Base-by-base conservation (phyloP, 2,329 filamentous ascomycete genomes). In the Claviceps maximensis region DNA sequence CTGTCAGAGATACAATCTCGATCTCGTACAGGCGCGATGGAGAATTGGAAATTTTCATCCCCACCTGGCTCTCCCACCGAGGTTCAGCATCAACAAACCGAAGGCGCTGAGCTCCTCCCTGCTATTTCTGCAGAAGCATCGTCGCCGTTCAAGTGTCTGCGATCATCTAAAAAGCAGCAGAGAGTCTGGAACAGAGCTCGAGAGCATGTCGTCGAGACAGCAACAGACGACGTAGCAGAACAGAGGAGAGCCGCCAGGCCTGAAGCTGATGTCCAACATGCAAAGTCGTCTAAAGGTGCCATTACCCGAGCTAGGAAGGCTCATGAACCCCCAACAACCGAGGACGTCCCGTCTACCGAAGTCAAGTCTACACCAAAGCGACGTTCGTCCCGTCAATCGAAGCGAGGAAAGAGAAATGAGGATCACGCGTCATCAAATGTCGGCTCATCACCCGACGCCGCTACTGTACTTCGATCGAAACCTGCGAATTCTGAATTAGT, bases 1-100 rank as follows among this genome's bases (percentile, higher is more conserved):
- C 61, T 76, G 6, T 71, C 73, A 2, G 75, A 79, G 57, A 77
- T 80, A 54, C 69, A 71, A 52, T 73, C 75, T 36, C 70, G 73
- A 38, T 75, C 76, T 21, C 71, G 61, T 50, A 60, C 57, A 9
- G 62, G 55, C 23, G 61, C 62, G 0, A 50, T 70, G 41, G 66
- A 70, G 9, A 62, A 73, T 27, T 81, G 77, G 74, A 70, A 76
- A 10, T 74, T 80, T n/a, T 80, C 78, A 1, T 81, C 79, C 1
- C 78, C 79, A 10, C 74, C 74, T 0, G 75, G 72, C 12, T 79
- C 78, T 2, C 79, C 79, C 2, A 61, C 64, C 25, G 58, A 62
- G 3, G 65, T 58, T 23, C 57, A 62, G 2, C 63, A 59, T 21
- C 65, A 63, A n/a, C 67, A 67, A 23, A 51, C 23, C 7, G 47